Evolutionary conservation across 768 basidiomycete genomes (phyloP).

Genomic region (Podaxis sp.): DNA sequence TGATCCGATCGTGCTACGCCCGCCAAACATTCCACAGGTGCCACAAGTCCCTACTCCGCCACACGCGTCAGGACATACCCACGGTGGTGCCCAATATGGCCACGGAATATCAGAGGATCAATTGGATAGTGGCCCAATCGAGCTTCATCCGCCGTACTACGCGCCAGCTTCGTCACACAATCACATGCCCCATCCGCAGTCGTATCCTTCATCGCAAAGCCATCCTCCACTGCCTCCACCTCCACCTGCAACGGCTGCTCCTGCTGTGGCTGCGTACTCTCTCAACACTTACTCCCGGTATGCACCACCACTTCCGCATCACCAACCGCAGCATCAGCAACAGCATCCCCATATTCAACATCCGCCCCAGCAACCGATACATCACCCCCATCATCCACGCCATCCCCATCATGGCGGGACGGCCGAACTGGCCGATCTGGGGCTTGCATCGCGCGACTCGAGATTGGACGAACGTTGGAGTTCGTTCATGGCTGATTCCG

Average conservation of each 20-base stretch:
- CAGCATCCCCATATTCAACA: conserved; percentile 8
- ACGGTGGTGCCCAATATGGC: neutral
- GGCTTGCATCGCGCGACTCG: conserved; percentile 58
- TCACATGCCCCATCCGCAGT: neutral
- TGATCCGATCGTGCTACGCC: conserved; percentile 11
- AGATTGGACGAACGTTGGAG: conserved; percentile 67
- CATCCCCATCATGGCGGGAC: conserved; percentile 6
- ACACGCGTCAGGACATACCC: neutral
- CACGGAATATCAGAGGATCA: neutral
- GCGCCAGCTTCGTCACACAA: neutral
- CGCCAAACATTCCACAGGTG: neutral
- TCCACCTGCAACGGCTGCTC: neutral
- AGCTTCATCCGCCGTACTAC: conserved; percentile 10
- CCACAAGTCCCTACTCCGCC: neutral
- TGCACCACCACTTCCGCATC: conserved; percentile 14
- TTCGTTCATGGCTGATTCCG: conserved; percentile 63
- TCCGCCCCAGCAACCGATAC: neutral
- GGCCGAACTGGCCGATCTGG: conserved; percentile 55
- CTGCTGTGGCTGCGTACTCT: neutral
- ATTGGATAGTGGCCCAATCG: neutral
- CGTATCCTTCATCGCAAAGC: neutral
- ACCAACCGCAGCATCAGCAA: neutral
- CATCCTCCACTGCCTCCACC: too few species aligned
- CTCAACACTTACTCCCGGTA: conserved; percentile 6
- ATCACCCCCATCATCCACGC: conserved; percentile 1